Conservation (phyloP, 2,329 filamentous ascomycete genomes). For the Tolypocladium capitatum region DNA sequence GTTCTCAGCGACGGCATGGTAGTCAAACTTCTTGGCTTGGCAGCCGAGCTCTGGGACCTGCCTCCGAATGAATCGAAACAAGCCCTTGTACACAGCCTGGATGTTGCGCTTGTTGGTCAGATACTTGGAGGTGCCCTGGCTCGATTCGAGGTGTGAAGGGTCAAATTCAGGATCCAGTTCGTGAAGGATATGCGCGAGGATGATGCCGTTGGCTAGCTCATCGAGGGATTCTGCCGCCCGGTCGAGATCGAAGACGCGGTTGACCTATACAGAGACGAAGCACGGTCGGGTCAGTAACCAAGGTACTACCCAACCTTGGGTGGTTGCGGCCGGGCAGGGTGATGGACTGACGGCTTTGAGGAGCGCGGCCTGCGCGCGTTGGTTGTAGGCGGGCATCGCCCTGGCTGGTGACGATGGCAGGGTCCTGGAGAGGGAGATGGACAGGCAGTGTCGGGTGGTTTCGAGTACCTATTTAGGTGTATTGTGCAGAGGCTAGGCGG, state of each 20-base stretch:
- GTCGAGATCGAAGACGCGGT: slow-evolving; percentile 29
- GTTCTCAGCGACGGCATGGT: slow-evolving; percentile 44
- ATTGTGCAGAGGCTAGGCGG: background rate
- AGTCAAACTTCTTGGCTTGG: slow-evolving; percentile 39
- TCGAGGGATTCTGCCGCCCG: slow-evolving; percentile 34
- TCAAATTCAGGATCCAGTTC: slow-evolving; percentile 46
- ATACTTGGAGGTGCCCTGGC: slow-evolving; percentile 27
- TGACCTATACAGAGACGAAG: slow-evolving; percentile 12
- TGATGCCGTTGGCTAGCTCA: slow-evolving; percentile 38
- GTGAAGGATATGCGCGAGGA: slow-evolving; percentile 42
- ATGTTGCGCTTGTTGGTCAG: slow-evolving; percentile 37
- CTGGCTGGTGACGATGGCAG: background rate
- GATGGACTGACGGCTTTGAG: slow-evolving; percentile 36
- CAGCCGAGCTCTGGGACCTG: slow-evolving; percentile 37
- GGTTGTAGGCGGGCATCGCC: slow-evolving; percentile 24
- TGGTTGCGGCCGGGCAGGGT: background rate
- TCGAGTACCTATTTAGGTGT: background rate
- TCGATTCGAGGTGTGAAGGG: slow-evolving; percentile 37
- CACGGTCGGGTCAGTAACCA: background rate
- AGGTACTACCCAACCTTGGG: slow-evolving; percentile 2
- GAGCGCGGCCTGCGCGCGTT: slow-evolving; percentile 38
- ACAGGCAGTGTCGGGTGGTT: background rate
- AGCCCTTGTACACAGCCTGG: slow-evolving; percentile 39
- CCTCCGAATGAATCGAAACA: slow-evolving; percentile 41
- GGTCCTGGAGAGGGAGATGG: background rate